phyloP scores from a whole-genome alignment of 345 rosid genomes.

The Isatis tinctoria region DNA sequence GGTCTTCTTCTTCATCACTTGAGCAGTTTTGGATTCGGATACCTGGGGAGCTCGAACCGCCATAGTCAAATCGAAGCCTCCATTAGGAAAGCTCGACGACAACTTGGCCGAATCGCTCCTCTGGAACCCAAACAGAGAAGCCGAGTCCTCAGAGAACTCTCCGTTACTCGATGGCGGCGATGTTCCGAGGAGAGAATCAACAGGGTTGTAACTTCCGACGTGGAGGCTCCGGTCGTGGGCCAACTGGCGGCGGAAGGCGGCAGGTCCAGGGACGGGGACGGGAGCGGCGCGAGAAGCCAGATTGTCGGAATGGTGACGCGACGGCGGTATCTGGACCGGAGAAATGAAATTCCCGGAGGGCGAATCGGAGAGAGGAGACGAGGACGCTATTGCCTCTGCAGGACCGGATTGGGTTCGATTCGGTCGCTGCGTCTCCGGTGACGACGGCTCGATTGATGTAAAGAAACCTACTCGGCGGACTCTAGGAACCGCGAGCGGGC shows the following conservation, averaged over 20 bases:
- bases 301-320: constrained; percentile 63
- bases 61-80: constrained; percentile 69
- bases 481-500: constrained; percentile 45
- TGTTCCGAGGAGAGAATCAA: constrained; percentile 50
- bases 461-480: constrained; percentile 81
- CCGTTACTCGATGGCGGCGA: constrained; percentile 49
- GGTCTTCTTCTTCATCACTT: constrained; percentile 13
- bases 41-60: constrained; percentile 21
- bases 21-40: not conserved
- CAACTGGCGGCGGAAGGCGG: constrained; percentile 22
- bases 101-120: constrained; percentile 53
- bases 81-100: constrained; percentile 67
- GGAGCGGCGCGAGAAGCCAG: constrained; percentile 50
- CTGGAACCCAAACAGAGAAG: constrained; percentile 45
- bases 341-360: constrained; percentile 51
- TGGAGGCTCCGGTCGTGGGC: constrained; percentile 14
- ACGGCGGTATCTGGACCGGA: constrained; percentile 70
- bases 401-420: constrained; percentile 50
- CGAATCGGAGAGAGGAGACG: constrained; percentile 43
- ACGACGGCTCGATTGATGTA: constrained; percentile 48
- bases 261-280: constrained; percentile 51
- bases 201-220: constrained; percentile 64
- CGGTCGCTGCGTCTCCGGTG: constrained; percentile 33
- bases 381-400: constrained; percentile 32
- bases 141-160: constrained; percentile 52